Conservation (phyloP, 306 rosid genomes). For the Pyrus betulifolia region DNA sequence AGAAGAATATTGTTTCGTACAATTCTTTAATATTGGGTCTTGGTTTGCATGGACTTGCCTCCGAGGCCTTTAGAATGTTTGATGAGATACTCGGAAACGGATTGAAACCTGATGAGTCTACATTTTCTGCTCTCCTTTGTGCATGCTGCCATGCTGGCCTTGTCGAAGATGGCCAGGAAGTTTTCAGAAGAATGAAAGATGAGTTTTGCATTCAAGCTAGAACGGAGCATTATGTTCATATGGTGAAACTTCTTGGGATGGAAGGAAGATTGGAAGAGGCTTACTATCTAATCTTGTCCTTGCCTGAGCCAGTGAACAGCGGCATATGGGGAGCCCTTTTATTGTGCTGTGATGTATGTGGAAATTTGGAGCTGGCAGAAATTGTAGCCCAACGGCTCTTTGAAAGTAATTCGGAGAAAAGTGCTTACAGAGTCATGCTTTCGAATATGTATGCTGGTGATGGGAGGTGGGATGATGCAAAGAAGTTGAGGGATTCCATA, state of each 20-base stretch:
- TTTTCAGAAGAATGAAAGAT: constrained; percentile 59
- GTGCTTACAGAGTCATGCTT: constrained; percentile 64
- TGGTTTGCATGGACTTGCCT: constrained; percentile 72
- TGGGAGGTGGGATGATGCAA: constrained; percentile 75
- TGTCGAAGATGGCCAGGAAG: constrained; percentile 49
- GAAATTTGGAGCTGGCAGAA: constrained; percentile 66
- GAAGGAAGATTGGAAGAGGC: constrained; percentile 75
- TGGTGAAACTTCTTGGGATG: constrained; percentile 85
- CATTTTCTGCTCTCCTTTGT: constrained; percentile 79
- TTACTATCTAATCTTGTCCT: constrained; percentile 45
- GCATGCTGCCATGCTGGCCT: constrained; percentile 86
- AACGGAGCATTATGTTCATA: constrained; percentile 72
- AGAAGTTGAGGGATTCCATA: constrained; percentile 53
- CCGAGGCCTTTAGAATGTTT: constrained; percentile 52
- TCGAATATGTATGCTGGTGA: constrained; percentile 67
- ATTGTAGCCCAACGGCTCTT: constrained; percentile 48
- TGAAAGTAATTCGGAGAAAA: constrained; percentile 36
- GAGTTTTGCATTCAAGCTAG: constrained; percentile 48
- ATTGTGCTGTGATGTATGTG: constrained; percentile 64
- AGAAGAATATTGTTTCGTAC: constrained; percentile 53
- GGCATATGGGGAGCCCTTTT: constrained; percentile 84
- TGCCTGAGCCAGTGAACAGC: constrained; percentile 66
- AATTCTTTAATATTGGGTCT: constrained; percentile 67
- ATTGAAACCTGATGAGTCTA: constrained; percentile 60
- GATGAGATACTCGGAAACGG: constrained; percentile 39